Evolutionary conservation across 306 rosid species (phyloP), one percentile per base, ranked within the genome.

Genomic region (Casuarina equisetifolia): DNA sequence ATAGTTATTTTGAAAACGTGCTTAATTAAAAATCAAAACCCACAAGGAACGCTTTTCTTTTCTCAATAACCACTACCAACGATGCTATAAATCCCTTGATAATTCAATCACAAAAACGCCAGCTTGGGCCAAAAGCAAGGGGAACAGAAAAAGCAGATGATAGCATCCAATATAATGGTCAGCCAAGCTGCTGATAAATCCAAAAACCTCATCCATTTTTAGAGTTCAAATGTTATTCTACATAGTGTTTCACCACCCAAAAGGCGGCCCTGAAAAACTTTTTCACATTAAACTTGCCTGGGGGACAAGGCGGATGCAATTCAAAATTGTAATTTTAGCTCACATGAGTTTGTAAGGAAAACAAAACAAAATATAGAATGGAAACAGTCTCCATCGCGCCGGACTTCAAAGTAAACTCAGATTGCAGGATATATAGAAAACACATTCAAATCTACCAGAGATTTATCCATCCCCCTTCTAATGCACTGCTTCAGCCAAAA

Each of bases 381-480:
- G 19, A 38, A 38, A 9, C 69, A 43, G 16, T 13, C 9, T 13
- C 10, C 40, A 35, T 43, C 15, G 45, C 11, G 35, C 32, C 32
- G 32, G 32, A 25, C 32, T 25, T 25, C 45, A 62, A 36, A 15
- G 3, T 10, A 4, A 19, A 36, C 20, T 13, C 69, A 13, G 69
- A 19, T 38, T 62, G 69, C 32, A 17, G 13, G 44, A 12, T 43
- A 35, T 62, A 20, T 2, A 11, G 2, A 15, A 25, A 25, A 58
- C 48, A 38, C 70, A 66, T 36, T 15, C 70, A 39, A 40, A 40
- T 66, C n/a, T 66, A 66, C 71, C 71, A 61, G 20, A 36, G 42
- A 75, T 12, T 16, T 44, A 52, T 0, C 72, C 59, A 57, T 35
- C 19, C 46, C 76, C 25, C 71, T 48, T 58, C 82, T 57, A 48